Percentiles rank a stretch among this genome's conserved stretches.
Conservation (phyloP, 306 rosid genomes). For the Clitoria ternatea region DNA sequence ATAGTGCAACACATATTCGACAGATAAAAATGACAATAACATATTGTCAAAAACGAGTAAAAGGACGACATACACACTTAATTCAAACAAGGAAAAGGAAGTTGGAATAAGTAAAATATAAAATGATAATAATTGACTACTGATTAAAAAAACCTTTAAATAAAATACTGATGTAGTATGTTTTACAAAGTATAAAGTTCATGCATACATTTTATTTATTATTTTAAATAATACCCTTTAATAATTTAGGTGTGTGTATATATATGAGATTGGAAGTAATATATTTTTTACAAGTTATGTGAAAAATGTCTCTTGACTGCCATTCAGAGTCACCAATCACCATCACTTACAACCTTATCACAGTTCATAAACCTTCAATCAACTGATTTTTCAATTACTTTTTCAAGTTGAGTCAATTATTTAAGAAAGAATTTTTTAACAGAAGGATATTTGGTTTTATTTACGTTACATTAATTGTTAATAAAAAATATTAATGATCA, state of each 20-base stretch:
- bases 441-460: too few relatives aligned
- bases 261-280: background rate
- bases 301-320: background rate
- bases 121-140: background rate
- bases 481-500: too few relatives aligned
- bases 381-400: too few relatives aligned
- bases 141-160: background rate
- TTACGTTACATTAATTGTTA: too few relatives aligned
- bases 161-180: too few relatives aligned
- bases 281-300: background rate
- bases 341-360: background rate
- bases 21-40: background rate
- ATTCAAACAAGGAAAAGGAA: background rate
- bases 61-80: background rate
- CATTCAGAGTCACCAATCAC: background rate
- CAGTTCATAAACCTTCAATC: background rate
- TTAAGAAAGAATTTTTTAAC: too few relatives aligned
- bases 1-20: background rate
- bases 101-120: background rate
- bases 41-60: background rate
- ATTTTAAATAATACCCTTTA: background rate
- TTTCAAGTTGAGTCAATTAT: too few relatives aligned
- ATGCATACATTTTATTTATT: too few relatives aligned
- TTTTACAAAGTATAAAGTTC: too few relatives aligned
- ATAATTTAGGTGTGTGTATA: background rate